Conservation (phyloP, 2,329 filamentous ascomycete genomes). For the Trichoderma cornu-damae region DNA sequence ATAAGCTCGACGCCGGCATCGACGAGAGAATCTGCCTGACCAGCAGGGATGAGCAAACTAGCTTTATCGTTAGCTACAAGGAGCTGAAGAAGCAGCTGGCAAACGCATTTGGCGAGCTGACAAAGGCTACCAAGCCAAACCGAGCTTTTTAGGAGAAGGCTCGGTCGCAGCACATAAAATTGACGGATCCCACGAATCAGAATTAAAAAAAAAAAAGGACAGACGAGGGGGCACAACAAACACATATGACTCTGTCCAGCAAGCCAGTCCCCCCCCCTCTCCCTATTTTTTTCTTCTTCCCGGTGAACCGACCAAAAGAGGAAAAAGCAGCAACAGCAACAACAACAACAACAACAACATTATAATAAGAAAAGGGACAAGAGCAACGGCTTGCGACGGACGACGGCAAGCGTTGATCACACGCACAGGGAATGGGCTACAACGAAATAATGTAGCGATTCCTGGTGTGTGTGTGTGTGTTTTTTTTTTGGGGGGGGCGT, state of each 20-base stretch:
- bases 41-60: constrained; percentile 84
- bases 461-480: too few relatives aligned
- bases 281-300: too few relatives aligned
- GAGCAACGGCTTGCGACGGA: too few relatives aligned
- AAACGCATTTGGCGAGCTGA: constrained; percentile 54
- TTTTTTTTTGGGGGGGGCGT: too few relatives aligned
- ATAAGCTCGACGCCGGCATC: constrained; percentile 84
- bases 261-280: too few relatives aligned
- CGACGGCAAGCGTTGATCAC: too few relatives aligned
- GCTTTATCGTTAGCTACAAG: constrained; percentile 83
- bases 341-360: neutral
- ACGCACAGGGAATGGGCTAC: too few relatives aligned
- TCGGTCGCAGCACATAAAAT: neutral
- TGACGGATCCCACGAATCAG: neutral
- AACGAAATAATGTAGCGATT: too few relatives aligned
- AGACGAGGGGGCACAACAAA: neutral
- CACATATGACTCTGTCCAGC: neutral
- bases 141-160: constrained; percentile 32
- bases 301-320: too few relatives aligned
- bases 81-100: constrained; percentile 69
- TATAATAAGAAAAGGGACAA: too few relatives aligned
- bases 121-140: constrained; percentile 41
- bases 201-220: neutral
- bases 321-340: too few relatives aligned
- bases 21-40: constrained; percentile 83